These are phyloP conservation scores for Phlyctochytrium arcticum DNA, from an alignment of 192 early-diverging fungal genomes.

Conservation along the genomic window DNA sequence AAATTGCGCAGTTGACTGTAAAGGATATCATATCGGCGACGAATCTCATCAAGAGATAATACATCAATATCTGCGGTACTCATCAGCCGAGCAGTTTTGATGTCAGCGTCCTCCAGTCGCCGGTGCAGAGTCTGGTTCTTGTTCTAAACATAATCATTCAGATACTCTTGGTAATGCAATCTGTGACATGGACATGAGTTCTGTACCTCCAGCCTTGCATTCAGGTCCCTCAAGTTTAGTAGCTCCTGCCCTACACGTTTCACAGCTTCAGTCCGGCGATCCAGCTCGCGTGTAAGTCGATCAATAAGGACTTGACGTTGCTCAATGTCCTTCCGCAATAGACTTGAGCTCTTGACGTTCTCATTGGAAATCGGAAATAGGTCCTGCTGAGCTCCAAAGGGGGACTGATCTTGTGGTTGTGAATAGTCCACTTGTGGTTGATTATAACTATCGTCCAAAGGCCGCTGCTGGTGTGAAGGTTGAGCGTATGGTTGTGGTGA, in stretches of 20 bases:
- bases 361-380: too few species aligned
- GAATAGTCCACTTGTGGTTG: too few species aligned
- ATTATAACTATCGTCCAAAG: too few species aligned
- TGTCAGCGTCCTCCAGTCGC: conserved; percentile 20
- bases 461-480: too few species aligned
- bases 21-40: conserved; percentile 29
- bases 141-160: too few species aligned
- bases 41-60: conserved; percentile 32
- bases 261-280: conserved; percentile 28
- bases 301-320: conserved; percentile 43
- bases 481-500: too few species aligned
- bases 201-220: conserved; percentile 26
- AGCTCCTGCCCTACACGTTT: conserved; percentile 44
- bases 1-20: neutral
- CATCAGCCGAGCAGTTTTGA: conserved; percentile 28
- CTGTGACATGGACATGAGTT: neutral
- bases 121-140: too few species aligned
- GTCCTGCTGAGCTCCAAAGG: too few species aligned
- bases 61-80: conserved; percentile 40
- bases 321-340: conserved; percentile 26
- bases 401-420: too few species aligned
- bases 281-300: conserved; percentile 40
- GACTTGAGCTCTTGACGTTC: too few species aligned
- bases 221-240: conserved; percentile 22
- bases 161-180: conserved; percentile 18